Evolutionary conservation across 2,329 filamentous ascomycete genomes (phyloP).

Genomic region (Trichoderma hamatum): DNA sequence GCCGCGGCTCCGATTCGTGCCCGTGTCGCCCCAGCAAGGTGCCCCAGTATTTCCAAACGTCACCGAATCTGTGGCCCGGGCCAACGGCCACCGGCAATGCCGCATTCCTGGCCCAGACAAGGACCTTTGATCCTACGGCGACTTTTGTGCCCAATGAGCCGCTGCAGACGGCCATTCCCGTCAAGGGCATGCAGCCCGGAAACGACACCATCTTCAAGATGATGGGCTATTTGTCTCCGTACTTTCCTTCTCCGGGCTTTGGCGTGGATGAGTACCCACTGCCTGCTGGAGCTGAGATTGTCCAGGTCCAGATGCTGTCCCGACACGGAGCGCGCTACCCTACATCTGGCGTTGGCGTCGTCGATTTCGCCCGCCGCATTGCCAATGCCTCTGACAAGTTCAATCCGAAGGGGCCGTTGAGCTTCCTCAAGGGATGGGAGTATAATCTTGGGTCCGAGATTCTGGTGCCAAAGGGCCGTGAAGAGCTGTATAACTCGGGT

Average conservation of each 20-base stretch:
- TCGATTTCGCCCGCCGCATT: conserved; percentile 59
- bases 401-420: conserved; percentile 60
- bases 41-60: conserved; percentile 66
- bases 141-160: conserved; percentile 70
- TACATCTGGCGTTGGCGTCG: conserved; percentile 60
- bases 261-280: conserved; percentile 73
- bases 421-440: conserved; percentile 69
- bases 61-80: conserved; percentile 62
- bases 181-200: conserved; percentile 58
- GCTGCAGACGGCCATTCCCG: conserved; percentile 70
- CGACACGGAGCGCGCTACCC: conserved; percentile 76
- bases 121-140: conserved; percentile 65
- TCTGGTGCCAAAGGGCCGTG: conserved; percentile 70
- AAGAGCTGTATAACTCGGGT: conserved; percentile 71
- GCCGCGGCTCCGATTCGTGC: conserved; percentile 35
- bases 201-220: conserved; percentile 70
- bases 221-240: conserved; percentile 69
- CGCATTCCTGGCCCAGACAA: conserved; percentile 72
- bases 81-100: conserved; percentile 71
- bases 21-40: conserved; percentile 46
- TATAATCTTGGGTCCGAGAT: conserved; percentile 73
- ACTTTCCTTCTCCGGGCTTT: conserved; percentile 72
- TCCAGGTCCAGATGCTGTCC: conserved; percentile 72
- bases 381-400: conserved; percentile 56
- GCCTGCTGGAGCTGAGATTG: conserved; percentile 67